These are phyloP conservation scores for Tuber calosporum DNA, from an alignment of 495 filamentous ascomycete species.

Conservation along the genomic window DNA sequence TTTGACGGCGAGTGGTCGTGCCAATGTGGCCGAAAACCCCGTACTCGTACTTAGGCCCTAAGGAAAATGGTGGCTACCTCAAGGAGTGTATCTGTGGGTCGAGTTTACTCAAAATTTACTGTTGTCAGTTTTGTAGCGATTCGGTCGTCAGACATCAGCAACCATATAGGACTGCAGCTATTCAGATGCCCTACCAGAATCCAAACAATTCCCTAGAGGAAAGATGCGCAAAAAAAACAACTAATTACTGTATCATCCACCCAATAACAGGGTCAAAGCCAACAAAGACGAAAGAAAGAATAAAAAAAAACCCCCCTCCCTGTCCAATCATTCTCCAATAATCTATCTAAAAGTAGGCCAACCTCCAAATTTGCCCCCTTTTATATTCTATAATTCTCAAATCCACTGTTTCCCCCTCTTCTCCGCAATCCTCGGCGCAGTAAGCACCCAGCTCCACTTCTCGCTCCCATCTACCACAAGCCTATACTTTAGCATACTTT, in stretches of 20 bases:
- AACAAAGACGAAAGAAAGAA: not conserved
- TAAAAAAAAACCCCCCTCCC: not conserved
- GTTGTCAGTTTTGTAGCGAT: not conserved
- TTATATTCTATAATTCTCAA: conserved; percentile 5
- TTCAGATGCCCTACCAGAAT: not conserved
- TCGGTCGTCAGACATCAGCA: not conserved
- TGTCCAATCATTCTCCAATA: not conserved
- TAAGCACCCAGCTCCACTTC: conserved; percentile 61
- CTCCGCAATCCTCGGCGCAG: conserved; percentile 45
- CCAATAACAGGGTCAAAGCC: not conserved
- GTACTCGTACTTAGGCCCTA: too few relatives aligned
- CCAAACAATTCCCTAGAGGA: not conserved
- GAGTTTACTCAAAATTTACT: too few relatives aligned
- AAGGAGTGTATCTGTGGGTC: too few relatives aligned
- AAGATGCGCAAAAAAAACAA: not conserved
- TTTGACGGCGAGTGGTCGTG: too few relatives aligned
- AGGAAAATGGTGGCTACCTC: too few relatives aligned
- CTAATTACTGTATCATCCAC: not conserved
- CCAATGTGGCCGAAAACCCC: too few relatives aligned
- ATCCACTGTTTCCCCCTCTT: conserved; percentile 28
- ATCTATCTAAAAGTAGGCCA: not conserved
- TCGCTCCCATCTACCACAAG: conserved; percentile 73
- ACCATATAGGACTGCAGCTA: not conserved
- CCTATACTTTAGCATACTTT: conserved; percentile 67
- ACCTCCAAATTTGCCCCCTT: not conserved